Base-by-base conservation (phyloP, 306 rosid genomes). In the Cucurbita ficifolia region DNA sequence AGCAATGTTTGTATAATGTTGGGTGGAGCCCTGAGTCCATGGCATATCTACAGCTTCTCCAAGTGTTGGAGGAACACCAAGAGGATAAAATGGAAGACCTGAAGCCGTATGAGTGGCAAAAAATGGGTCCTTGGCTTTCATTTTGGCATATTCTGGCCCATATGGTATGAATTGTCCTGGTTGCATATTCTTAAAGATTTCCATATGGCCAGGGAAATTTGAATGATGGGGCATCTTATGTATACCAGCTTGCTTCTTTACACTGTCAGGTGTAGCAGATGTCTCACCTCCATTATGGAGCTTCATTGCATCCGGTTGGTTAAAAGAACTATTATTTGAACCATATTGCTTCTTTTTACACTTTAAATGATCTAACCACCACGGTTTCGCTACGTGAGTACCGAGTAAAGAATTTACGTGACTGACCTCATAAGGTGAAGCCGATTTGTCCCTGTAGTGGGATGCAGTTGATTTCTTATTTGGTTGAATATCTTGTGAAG, bases 321-420 rank as follows among this genome's bases (percentile, higher is more conserved):
- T 64, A 59, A 36, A 58, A 76, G 77, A 69, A 48, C 40, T 72
- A 63, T 72, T 57, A 81, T 75, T 49, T 45, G 85, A 82, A 78
- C 78, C 54, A 79, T 63, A 80, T 7, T 74, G 78, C 81, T 87
- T 85, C 82, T 77, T 92, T 77, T 69, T 84, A 73, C 61, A 49
- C 38, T 78, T 83, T 51, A 76, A 84, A 75, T 82, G 79, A 73
- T 86, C 89, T 38, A 36, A 64, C 86, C 81, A 82, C 45, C 72
- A 81, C 72, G 86, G 71, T 75, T 81, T 84, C 60, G 85, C 82
- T 56, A 85, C 67, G 59, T 79, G 83, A 39, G 14, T 59, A 61
- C 84, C 88, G 61, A 75, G 77, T 33, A 83, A 72, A 70, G 77
- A 50, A 53, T 82, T 89, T 54, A 69, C 39, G 78, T 73, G 73